phyloP scores from a whole-genome alignment of 805 yeast species.

The Wickerhamiella azyma region DNA sequence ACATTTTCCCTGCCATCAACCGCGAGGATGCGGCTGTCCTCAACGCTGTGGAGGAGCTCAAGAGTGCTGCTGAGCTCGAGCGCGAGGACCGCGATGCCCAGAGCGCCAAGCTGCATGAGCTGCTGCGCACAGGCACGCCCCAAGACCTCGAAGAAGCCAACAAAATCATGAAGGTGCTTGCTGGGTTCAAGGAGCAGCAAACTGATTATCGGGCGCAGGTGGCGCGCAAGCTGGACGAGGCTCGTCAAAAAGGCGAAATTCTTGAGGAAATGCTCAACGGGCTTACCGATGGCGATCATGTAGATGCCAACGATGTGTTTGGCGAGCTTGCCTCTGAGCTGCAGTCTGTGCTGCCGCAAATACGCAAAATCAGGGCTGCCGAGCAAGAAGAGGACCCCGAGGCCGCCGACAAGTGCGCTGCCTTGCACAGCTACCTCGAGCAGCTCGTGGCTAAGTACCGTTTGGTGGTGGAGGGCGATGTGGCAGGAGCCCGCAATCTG shows the following conservation, averaged over 20 bases:
- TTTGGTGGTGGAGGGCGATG: conserved; percentile 50
- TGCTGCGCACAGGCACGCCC: conserved; percentile 90
- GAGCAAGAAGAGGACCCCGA: conserved; percentile 39
- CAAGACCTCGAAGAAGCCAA: conserved; percentile 93
- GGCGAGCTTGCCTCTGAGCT: conserved; percentile 64
- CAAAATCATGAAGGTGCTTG: conserved; percentile 93
- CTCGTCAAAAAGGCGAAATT: conserved; percentile 74
- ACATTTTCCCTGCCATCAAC: conserved; percentile 81
- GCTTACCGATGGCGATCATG: conserved; percentile 25
- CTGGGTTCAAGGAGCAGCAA: conserved; percentile 80
- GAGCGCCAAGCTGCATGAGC: conserved; percentile 87
- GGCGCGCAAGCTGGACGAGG: conserved; percentile 68
- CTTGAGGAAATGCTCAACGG: conserved; percentile 69
- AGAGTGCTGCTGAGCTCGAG: conserved; percentile 80
- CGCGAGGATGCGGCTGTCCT: conserved; percentile 86
- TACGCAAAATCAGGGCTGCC: conserved; percentile 65
- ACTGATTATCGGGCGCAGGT: conserved; percentile 66
- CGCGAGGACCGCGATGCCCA: conserved; percentile 88
- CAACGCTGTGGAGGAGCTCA: conserved; percentile 75
- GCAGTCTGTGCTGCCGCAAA: conserved; percentile 74
- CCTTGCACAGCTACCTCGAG: conserved; percentile 64
- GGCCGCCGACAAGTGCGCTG: conserved; percentile 49
- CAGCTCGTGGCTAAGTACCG: conserved; percentile 53
- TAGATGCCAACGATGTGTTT: conserved; percentile 52
- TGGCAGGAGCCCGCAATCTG: conserved; percentile 37